phyloP scores from a whole-genome alignment of 1,139 yeast species.

The Saccharomyces hybrid region DNA sequence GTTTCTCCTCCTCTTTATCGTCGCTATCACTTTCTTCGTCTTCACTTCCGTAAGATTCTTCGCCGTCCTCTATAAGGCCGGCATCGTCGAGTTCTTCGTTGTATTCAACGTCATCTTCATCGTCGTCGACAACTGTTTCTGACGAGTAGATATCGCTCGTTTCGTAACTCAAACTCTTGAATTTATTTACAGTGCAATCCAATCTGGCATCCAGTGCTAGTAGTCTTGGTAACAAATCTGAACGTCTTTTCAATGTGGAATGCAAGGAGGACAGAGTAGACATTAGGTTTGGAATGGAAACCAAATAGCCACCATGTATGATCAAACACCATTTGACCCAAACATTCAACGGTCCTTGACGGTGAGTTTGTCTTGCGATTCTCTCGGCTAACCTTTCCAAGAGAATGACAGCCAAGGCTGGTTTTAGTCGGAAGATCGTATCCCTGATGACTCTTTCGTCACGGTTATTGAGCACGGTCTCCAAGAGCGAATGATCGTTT shows the following conservation, averaged over 20 bases:
- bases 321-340: constrained; percentile 95
- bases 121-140: constrained; percentile 13
- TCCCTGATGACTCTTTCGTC: constrained; percentile 69
- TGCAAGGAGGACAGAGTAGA: constrained; percentile 68
- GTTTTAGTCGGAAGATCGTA: constrained; percentile 63
- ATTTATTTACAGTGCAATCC: constrained; percentile 62
- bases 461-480: constrained; percentile 68
- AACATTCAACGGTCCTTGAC: constrained; percentile 64
- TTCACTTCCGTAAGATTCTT: constrained; percentile 27
- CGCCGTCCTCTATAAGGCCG: constrained; percentile 35
- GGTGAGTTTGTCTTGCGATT: constrained; percentile 55
- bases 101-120: constrained; percentile 38
- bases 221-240: constrained; percentile 68
- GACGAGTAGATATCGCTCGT: neutral
- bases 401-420: constrained; percentile 64
- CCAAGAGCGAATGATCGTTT: constrained; percentile 64
- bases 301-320: constrained; percentile 75
- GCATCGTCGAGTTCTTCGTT: constrained; percentile 38
- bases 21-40: constrained; percentile 30
- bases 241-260: constrained; percentile 65
- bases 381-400: constrained; percentile 81
- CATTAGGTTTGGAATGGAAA: constrained; percentile 62
- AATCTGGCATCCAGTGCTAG: constrained; percentile 79
- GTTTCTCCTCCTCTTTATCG: constrained; percentile 29
- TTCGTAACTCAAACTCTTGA: constrained; percentile 32